phyloP scores from a whole-genome alignment of 805 yeast genomes.

The Lipomyces orientalis region DNA sequence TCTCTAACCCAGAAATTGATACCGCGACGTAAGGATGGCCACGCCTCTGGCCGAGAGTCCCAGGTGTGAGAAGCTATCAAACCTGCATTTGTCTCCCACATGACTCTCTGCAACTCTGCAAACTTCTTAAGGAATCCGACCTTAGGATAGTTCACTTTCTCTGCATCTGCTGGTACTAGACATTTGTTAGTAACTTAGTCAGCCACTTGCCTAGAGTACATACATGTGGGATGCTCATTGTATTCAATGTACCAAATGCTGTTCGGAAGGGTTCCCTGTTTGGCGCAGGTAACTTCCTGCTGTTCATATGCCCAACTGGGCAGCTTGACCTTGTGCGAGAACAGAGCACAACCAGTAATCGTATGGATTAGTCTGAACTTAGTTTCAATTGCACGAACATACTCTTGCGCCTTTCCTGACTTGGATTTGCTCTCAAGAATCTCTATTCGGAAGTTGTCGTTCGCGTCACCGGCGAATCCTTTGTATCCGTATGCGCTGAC shows the following conservation, averaged over 20 bases:
- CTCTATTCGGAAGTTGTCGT: slow-evolving; percentile 72
- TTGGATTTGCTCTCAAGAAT: slow-evolving; percentile 50
- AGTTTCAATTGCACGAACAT: slow-evolving; percentile 64
- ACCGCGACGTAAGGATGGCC: slow-evolving; percentile 70
- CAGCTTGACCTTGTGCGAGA: slow-evolving; percentile 73
- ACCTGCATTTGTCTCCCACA: slow-evolving; percentile 57
- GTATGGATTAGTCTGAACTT: slow-evolving; percentile 71
- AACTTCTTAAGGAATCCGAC: slow-evolving; percentile 58
- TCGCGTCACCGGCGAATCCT: slow-evolving; percentile 66
- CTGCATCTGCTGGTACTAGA: slow-evolving; percentile 42
- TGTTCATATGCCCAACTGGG: slow-evolving; percentile 88
- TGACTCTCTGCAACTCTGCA: slow-evolving; percentile 60
- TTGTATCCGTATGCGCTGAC: slow-evolving; percentile 74
- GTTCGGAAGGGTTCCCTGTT: slow-evolving; percentile 68
- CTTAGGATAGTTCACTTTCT: slow-evolving; percentile 44
- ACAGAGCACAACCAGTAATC: slow-evolving; percentile 69
- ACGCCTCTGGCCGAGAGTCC: slow-evolving; percentile 61
- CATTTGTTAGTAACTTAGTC: not conserved
- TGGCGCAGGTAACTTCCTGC: slow-evolving; percentile 87
- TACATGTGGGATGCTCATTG: slow-evolving; percentile 60
- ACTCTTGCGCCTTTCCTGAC: slow-evolving; percentile 48
- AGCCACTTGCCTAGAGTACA: not conserved
- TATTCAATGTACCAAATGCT: slow-evolving; percentile 77
- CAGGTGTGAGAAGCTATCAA: slow-evolving; percentile 56
- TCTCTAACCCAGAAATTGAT: slow-evolving; percentile 59